These are phyloP conservation scores for Rhododendron molle DNA, from an alignment of 148 eudicot genomes.

Conservation along the genomic window DNA sequence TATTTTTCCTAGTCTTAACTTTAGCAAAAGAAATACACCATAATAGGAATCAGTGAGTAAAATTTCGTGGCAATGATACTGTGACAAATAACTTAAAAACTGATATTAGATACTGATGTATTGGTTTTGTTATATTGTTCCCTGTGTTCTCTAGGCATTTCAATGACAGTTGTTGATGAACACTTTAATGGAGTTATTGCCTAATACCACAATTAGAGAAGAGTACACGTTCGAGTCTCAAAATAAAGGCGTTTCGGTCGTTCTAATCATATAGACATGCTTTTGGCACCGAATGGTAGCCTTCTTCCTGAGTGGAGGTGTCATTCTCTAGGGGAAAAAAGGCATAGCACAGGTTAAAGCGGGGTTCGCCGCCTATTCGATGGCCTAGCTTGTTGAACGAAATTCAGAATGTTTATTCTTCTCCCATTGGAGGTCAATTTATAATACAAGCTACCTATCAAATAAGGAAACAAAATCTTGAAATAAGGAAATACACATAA, in stretches of 20 bases:
- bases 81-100: neutral
- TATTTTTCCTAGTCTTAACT: neutral
- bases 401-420: no score
- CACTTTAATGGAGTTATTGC: neutral
- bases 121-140: neutral
- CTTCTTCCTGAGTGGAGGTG: neutral
- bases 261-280: neutral
- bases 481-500: no score
- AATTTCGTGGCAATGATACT: neutral
- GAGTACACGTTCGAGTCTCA: neutral
- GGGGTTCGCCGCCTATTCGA: neutral
- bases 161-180: neutral
- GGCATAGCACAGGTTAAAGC: neutral
- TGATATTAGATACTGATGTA: neutral
- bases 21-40: neutral
- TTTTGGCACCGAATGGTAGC: neutral
- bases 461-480: no score
- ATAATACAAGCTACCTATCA: no score
- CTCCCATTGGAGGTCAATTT: no score
- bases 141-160: neutral
- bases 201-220: neutral
- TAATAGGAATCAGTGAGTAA: neutral
- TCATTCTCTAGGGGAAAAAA: neutral
- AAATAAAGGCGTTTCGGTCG: neutral
- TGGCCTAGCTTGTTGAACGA: no score